Percentiles rank a stretch among this genome's conserved stretches.
These are phyloP conservation scores for Kwoniella heveanensis DNA, from an alignment of 768 basidiomycete genomes.

Conservation along the genomic window DNA sequence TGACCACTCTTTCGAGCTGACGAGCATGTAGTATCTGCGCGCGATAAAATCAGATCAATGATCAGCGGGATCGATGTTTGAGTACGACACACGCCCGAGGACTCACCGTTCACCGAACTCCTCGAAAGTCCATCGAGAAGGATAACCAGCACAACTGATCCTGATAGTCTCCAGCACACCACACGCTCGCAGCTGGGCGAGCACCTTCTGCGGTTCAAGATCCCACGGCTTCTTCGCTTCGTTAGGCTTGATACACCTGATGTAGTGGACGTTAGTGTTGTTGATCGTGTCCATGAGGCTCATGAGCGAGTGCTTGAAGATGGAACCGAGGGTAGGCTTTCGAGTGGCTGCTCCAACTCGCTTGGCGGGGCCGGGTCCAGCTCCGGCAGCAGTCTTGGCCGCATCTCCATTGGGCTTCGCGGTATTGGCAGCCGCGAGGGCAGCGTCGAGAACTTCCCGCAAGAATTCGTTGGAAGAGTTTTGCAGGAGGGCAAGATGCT, in stretches of 20 bases:
- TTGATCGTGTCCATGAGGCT: slow-evolving; percentile 96
- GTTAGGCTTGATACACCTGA: slow-evolving; percentile 98
- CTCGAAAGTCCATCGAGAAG: slow-evolving; percentile 95
- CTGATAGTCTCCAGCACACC: slow-evolving; percentile 98
- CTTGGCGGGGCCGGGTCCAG: slow-evolving; percentile 51
- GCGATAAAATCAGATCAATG: too few relatives aligned
- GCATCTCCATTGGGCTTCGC: slow-evolving; percentile 70
- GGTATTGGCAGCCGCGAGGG: slow-evolving; percentile 71
- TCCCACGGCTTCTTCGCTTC: slow-evolving; percentile 96
- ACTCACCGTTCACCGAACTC: slow-evolving; percentile 96
- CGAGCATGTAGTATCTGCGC: slow-evolving; percentile 98
- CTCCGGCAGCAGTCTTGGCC: slow-evolving; percentile 62
- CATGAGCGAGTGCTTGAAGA: slow-evolving; percentile 93
- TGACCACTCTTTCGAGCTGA: slow-evolving; percentile 81
- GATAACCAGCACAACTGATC: slow-evolving; percentile 98
- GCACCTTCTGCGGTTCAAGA: slow-evolving; percentile 90
- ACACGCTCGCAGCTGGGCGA: slow-evolving; percentile 92
- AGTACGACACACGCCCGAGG: too few relatives aligned
- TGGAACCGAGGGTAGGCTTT: slow-evolving; percentile 96
- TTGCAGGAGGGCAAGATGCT: slow-evolving; percentile 86
- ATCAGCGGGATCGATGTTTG: too few relatives aligned
- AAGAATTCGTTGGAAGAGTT: slow-evolving; percentile 87
- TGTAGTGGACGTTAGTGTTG: slow-evolving; percentile 97
- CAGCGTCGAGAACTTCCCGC: slow-evolving; percentile 89
- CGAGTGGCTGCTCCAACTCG: slow-evolving; percentile 59